Percentiles rank a stretch among this genome's conserved stretches.
Evolutionary conservation across 441 rosid species (phyloP).

Genomic region (Kokia cookei): DNA sequence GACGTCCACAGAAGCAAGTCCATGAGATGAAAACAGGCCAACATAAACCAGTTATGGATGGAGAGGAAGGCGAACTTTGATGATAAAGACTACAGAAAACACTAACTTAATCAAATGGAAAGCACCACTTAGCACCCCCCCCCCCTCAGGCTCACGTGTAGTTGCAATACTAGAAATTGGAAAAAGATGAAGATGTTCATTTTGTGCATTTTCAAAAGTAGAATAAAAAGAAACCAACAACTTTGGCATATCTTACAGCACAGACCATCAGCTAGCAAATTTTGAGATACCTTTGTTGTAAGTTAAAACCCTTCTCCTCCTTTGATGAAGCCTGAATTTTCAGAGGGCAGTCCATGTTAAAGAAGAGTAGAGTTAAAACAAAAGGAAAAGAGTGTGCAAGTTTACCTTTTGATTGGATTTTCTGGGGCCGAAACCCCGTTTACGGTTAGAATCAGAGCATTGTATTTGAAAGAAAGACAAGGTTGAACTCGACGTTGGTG

Average conservation of each 20-base stretch:
- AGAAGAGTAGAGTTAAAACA: background rate
- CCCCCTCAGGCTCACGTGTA: background rate
- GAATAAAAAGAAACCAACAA: background rate
- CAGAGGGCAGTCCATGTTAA: background rate
- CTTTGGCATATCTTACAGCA: background rate
- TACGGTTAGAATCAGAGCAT: slow-evolving; percentile 28
- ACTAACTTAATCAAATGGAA: background rate
- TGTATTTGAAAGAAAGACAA: slow-evolving; percentile 3
- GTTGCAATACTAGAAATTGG: background rate
- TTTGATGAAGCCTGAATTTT: slow-evolving; percentile 12
- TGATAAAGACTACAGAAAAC: background rate
- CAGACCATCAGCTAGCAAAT: background rate
- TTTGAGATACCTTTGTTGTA: slow-evolving; percentile 16
- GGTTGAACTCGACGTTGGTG: background rate
- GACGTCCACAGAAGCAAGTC: background rate
- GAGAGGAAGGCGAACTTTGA: background rate
- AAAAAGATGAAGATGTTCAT: background rate
- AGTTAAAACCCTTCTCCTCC: slow-evolving; percentile 14
- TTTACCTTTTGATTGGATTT: slow-evolving; percentile 12
- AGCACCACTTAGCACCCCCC: background rate
- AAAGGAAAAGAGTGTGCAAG: background rate
- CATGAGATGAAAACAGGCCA: background rate
- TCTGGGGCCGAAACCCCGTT: slow-evolving; percentile 42
- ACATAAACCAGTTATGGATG: background rate
- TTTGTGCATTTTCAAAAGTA: background rate